Base-by-base conservation (phyloP, 1,284 basidiomycete genomes). In the Porogramme epimiltina region DNA sequence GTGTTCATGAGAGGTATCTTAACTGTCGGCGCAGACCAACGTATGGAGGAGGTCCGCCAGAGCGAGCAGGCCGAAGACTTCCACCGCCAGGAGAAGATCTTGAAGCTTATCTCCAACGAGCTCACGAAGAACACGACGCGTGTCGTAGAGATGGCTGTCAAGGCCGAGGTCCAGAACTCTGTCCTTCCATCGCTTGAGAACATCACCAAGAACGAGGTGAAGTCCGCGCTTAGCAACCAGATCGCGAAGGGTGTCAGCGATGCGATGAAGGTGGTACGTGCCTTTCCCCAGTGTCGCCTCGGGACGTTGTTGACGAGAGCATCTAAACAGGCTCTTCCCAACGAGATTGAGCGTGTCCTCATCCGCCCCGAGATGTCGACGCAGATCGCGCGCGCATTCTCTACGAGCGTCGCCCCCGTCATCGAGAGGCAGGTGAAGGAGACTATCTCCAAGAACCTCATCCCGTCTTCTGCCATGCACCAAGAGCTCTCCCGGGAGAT, bases 371-470 rank as follows among this genome's bases (percentile, higher is more conserved):
- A 90, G 58, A 78, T 93, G 50, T 82, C 85, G 16, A 79, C 74
- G 46, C 87, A 91, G 61, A 83, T 91, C 59, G 82, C 89, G 13
- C 82, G 84, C 53, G 80, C 86, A 22, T 76, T 93, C 52, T 82
- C 86, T 16, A 73, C 78, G 4, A 80, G 82, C 45, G 70, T 91
- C 50, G 82, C 82, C 4, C 88, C 89, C 11, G 66, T 88, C 46
- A 82, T 93, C 56, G 89, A 91, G 66, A 78, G 84, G 52, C 85
- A 90, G 61, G 81, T 93, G 63, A 91, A 91, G 73, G 90, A 93
- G 13, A 76, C 84, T 9, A 79, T 92, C 59, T 75, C 76, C 28
- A 87, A 88, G 70, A 81, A 78, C 0, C 80, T 93, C 62, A 73
- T 91, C 34, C 90, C 91, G 0, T 80, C 87, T 13, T 77, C 80